Percentiles rank a stretch among this genome's conserved stretches.
Conservation (phyloP, 2,329 filamentous ascomycete species). For the Xylariaceae sp. region DNA sequence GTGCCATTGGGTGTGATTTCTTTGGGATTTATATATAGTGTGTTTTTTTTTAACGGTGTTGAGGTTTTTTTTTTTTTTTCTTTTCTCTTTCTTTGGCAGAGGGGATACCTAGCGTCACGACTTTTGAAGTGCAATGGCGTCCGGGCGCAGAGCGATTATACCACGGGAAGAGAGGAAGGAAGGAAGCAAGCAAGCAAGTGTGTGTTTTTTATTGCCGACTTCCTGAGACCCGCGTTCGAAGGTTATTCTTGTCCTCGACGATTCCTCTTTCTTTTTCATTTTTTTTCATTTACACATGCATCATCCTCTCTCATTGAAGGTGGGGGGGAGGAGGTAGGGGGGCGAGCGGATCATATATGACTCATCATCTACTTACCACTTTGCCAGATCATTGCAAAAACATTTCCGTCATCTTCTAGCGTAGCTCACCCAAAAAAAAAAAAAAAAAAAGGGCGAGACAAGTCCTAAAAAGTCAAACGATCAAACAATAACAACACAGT, state of each 20-base stretch:
- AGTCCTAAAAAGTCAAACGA: too few species aligned
- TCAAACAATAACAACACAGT: too few species aligned
- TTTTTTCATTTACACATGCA: background rate
- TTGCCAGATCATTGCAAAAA: too few species aligned
- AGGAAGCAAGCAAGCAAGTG: too few species aligned
- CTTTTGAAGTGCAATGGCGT: constrained; percentile 12
- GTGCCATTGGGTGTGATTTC: constrained; percentile 4
- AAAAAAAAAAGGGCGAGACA: too few species aligned
- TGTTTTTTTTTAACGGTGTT: background rate
- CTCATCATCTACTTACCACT: too few species aligned
- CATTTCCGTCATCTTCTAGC: too few species aligned
- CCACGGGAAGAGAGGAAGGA: constrained; percentile 16
- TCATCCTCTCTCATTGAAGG: too few species aligned
- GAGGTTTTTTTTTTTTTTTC: background rate
- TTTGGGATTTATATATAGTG: background rate
- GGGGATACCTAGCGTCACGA: background rate
- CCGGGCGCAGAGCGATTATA: constrained; percentile 23
- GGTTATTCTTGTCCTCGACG: background rate
- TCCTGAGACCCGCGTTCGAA: too few species aligned
- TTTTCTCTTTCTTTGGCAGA: too few species aligned
- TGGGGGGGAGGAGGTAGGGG: too few species aligned
- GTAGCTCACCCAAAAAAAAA: too few species aligned
- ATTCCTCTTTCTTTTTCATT: constrained; percentile 8
- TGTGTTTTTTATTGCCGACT: background rate
- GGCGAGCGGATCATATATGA: background rate